Conservation (phyloP, 805 yeast species). For the Hermanozyma aechmeae region DNA sequence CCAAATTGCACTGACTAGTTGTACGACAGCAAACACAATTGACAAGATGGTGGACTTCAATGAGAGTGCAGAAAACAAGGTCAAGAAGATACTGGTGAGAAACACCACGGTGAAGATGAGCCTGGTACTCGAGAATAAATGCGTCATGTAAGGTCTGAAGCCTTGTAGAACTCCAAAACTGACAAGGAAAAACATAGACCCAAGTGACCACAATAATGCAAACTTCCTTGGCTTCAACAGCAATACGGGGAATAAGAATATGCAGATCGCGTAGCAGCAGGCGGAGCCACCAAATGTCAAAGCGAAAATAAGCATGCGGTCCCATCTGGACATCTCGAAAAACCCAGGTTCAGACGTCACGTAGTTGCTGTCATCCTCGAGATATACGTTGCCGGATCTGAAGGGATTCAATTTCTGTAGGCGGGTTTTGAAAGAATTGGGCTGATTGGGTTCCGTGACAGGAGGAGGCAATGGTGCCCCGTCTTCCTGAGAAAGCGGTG, state of each 20-base stretch:
- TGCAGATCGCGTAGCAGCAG: conserved; percentile 33
- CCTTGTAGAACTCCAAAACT: conserved; percentile 40
- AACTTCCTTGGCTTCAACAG: conserved; percentile 35
- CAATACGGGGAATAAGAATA: conserved; percentile 34
- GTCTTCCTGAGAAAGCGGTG: conserved; percentile 24
- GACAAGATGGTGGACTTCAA: conserved; percentile 29
- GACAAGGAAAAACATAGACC: conserved; percentile 35
- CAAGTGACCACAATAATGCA: conserved; percentile 39
- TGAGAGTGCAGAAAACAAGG: conserved; percentile 26
- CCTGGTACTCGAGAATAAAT: conserved; percentile 33
- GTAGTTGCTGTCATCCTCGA: conserved; percentile 33
- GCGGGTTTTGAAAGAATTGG: conserved; percentile 17
- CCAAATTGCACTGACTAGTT: conserved; percentile 33
- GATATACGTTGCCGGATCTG: conserved; percentile 21
- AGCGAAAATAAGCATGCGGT: conserved; percentile 36
- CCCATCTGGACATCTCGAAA: conserved; percentile 37
- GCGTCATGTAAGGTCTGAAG: conserved; percentile 28
- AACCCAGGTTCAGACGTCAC: conserved; percentile 36
- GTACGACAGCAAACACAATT: conserved; percentile 31
- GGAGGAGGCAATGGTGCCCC: conserved; percentile 31
- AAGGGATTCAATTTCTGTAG: conserved; percentile 32
- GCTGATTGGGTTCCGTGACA: conserved; percentile 16
- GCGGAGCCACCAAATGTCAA: conserved; percentile 34
- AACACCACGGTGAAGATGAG: conserved; percentile 30
- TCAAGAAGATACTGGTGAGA: conserved; percentile 28